These are phyloP conservation scores for Trypanosoma caninum DNA, from an alignment of 208 protist species.

Conservation along the genomic window DNA sequence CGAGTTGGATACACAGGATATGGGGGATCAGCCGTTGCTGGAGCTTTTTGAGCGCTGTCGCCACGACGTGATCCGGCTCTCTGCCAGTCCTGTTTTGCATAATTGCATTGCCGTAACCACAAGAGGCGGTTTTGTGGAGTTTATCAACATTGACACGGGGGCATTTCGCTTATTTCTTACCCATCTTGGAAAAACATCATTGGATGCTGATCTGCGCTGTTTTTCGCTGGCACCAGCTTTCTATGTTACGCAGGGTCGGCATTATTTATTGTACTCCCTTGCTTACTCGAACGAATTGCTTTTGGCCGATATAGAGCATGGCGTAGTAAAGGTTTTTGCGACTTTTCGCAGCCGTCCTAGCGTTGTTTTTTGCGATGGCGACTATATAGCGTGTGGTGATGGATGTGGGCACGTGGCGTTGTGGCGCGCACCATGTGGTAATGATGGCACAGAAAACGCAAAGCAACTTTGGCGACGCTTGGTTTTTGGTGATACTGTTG, in stretches of 20 bases:
- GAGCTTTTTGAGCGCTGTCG: slow-evolving; percentile 66
- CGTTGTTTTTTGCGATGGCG: slow-evolving; percentile 56
- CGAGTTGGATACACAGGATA: slow-evolving; percentile 46
- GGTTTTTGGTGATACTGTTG: slow-evolving; percentile 57
- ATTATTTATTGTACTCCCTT: slow-evolving; percentile 66
- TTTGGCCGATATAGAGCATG: slow-evolving; percentile 49
- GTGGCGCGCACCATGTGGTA: slow-evolving; percentile 43
- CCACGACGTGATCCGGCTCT: slow-evolving; percentile 54
- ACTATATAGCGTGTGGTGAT: slow-evolving; percentile 76
- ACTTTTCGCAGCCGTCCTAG: slow-evolving; percentile 62
- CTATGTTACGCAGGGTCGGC: slow-evolving; percentile 23
- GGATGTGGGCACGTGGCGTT: slow-evolving; percentile 62
- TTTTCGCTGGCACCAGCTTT: slow-evolving; percentile 69
- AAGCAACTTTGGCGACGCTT: slow-evolving; percentile 41
- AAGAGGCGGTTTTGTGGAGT: slow-evolving; percentile 72
- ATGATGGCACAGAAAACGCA: slow-evolving; percentile 7
- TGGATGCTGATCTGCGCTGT: slow-evolving; percentile 68
- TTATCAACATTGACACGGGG: slow-evolving; percentile 59
- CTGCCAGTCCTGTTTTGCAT: slow-evolving; percentile 38
- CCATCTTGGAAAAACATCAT: slow-evolving; percentile 53
- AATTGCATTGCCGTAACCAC: slow-evolving; percentile 67
- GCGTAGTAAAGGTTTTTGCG: slow-evolving; percentile 42
- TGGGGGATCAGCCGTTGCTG: slow-evolving; percentile 42
- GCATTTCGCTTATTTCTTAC: slow-evolving; percentile 79
- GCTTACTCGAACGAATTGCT: slow-evolving; percentile 86